Percentiles rank a stretch among this genome's conserved stretches.
These are phyloP conservation scores for Thoreauomyces humboldtii DNA, from an alignment of 192 early-diverging fungal species.

Conservation along the genomic window DNA sequence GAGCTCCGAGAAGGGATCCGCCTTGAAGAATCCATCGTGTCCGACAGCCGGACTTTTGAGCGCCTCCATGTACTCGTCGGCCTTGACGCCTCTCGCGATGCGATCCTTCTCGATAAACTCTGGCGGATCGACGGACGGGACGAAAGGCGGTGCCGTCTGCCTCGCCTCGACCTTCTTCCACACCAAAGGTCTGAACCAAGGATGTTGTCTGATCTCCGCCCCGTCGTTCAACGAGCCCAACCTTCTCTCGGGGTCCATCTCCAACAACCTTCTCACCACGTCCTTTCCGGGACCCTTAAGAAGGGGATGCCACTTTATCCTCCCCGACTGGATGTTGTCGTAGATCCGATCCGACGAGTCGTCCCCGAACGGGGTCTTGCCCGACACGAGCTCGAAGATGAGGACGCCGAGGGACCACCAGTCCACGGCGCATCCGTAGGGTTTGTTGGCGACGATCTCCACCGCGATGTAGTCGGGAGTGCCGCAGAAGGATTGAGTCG, in stretches of 20 bases:
- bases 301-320: conserved; percentile 46
- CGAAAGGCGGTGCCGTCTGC: conserved; percentile 41
- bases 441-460: conserved; percentile 81
- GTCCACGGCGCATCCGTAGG: conserved; percentile 93
- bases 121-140: conserved; percentile 42
- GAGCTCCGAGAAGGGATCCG: conserved; percentile 28
- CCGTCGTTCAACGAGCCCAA: conserved; percentile 37
- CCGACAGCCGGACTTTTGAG: conserved; percentile 16
- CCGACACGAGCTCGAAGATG: conserved; percentile 74
- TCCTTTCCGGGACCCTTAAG: conserved; percentile 39
- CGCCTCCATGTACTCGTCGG: conserved; percentile 37
- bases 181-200: conserved; percentile 64
- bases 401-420: conserved; percentile 99
- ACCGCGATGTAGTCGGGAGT: conserved; percentile 98
- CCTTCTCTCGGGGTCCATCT: conserved; percentile 39
- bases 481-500: conserved; percentile 93
- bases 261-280: conserved; percentile 34
- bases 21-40: conserved; percentile 11
- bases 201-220: conserved; percentile 61
- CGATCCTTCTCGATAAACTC: conserved; percentile 44
- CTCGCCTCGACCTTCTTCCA: conserved; percentile 52
- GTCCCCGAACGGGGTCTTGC: conserved; percentile 78
- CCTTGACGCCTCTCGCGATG: conserved; percentile 23
- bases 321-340: conserved; percentile 47
- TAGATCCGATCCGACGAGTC: conserved; percentile 59